Evolutionary conservation across 805 yeast genomes (phyloP), one percentile per base, ranked within the genome.

Genomic region (Wickerhamomyces subpelliculosus): DNA sequence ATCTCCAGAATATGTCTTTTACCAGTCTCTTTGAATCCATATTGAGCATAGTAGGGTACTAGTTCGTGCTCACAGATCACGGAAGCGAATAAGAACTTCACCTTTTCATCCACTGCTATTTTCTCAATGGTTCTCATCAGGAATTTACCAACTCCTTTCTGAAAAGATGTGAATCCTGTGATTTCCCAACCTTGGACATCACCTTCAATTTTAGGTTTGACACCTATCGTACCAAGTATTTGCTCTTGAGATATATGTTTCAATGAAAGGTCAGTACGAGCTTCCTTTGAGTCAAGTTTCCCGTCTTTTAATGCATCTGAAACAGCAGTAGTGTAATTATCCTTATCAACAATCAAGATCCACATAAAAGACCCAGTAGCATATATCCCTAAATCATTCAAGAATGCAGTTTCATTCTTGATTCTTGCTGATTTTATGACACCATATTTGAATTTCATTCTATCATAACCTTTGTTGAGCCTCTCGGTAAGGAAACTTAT

Each of bases 11-110:
- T 13, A 1, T 23, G 18, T 21, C 31, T 40, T 14, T 43, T 42
- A 1, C 40, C 32, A 33, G 34, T 34, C 30, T 50, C 54, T 1
- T 22, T 35, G 27, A 43, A 52, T 8, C 57, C 57, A 34, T 36
- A 47, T 17, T 36, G 37, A 1, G 16, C 16, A 30, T 52, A 52
- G 23, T 39, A 50, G 4, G 32, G 28, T 2, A 27, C 38, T 8
- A 52, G 35, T 0, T 41, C 40, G 28, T 52, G 57, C 25, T 51
- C 54, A 27, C 19, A 34, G n/a, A 52, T 49, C 3, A 49, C 43
- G 8, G 51, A 35, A 11, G 43, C 46, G 17, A 34, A 41, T 4
- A 48, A 19, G 8, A 20, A 35, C 4, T 29, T 11, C 2, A 27
- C 36, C 19, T 11, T 35, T 32, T 7, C 27, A 12, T 2, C 14